phyloP scores from a whole-genome alignment of 2,329 filamentous ascomycete species.

The Fusarium brachygibbosum region DNA sequence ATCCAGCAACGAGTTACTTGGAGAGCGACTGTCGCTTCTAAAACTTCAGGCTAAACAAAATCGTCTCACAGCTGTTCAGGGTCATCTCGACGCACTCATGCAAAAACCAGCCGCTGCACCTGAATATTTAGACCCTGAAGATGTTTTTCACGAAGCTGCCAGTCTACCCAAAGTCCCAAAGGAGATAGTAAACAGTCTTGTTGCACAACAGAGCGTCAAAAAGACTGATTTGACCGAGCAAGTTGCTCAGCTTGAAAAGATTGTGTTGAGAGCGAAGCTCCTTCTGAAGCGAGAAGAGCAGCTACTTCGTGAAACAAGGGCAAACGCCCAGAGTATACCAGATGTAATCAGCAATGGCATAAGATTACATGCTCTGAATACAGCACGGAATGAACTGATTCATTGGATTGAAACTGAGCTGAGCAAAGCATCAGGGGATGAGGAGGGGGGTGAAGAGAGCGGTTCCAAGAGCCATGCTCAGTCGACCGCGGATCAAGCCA shows the following conservation, averaged over 20 bases:
- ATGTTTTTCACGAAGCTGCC: constrained; percentile 61
- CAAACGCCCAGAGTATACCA: constrained; percentile 54
- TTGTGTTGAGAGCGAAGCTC: constrained; percentile 70
- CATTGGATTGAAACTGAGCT: constrained; percentile 75
- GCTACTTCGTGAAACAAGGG: constrained; percentile 63
- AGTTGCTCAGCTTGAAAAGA: constrained; percentile 68
- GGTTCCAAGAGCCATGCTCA: constrained; percentile 42
- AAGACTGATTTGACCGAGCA: constrained; percentile 62
- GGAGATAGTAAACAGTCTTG: constrained; percentile 65
- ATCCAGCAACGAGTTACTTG: constrained; percentile 52
- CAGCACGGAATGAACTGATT: constrained; percentile 71
- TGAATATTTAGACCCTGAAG: constrained; percentile 64
- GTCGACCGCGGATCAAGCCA: constrained; percentile 42
- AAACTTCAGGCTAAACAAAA: constrained; percentile 66
- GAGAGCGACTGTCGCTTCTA: constrained; percentile 65
- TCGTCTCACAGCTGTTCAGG: constrained; percentile 64
- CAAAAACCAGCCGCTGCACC: constrained; percentile 66
- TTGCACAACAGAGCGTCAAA: constrained; percentile 56
- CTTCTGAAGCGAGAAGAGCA: constrained; percentile 69
- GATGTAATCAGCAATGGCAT: constrained; percentile 55
- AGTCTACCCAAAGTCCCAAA: constrained; percentile 65
- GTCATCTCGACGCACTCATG: constrained; percentile 64
- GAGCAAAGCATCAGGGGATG: constrained; percentile 62
- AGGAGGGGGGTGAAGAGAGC: constrained; percentile 49
- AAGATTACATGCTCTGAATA: constrained; percentile 67